Evolutionary conservation across 306 rosid species (phyloP).

Genomic region (Datisca glomerata): DNA sequence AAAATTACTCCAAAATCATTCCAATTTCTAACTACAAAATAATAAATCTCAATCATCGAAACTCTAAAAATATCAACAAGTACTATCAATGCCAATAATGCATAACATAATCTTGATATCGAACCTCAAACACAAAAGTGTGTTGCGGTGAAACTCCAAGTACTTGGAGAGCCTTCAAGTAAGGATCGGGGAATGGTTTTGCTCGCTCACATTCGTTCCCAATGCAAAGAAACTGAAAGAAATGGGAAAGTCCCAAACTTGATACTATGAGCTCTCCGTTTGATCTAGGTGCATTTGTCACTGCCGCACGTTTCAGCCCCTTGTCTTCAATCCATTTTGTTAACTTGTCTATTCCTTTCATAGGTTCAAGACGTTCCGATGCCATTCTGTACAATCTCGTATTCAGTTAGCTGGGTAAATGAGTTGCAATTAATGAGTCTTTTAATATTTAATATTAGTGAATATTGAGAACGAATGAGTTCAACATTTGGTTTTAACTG

Average conservation of each 20-base stretch:
- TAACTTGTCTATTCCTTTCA: slow-evolving; percentile 19
- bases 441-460: too few species aligned
- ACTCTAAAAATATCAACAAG: slow-evolving; percentile 6
- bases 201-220: slow-evolving; percentile 29
- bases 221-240: slow-evolving; percentile 23
- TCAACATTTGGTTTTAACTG: too few species aligned
- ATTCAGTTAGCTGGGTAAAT: not conserved
- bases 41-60: not conserved
- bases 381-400: slow-evolving; percentile 17
- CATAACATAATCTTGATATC: too few species aligned
- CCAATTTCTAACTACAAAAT: too few species aligned
- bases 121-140: slow-evolving; percentile 28
- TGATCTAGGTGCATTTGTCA: slow-evolving; percentile 26
- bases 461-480: too few species aligned
- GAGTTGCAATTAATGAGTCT: too few species aligned
- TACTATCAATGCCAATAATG: too few species aligned
- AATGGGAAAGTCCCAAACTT: slow-evolving; percentile 18
- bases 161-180: slow-evolving; percentile 28
- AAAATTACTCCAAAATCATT: too few species aligned
- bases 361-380: slow-evolving; percentile 19
- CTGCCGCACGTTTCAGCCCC: slow-evolving; percentile 30
- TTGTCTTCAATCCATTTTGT: slow-evolving; percentile 27
- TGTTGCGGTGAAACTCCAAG: slow-evolving; percentile 20
- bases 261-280: slow-evolving; percentile 28
- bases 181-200: slow-evolving; percentile 38